Base-by-base conservation (phyloP, 2,329 filamentous ascomycete species). In the Alternaria burnsii region DNA sequence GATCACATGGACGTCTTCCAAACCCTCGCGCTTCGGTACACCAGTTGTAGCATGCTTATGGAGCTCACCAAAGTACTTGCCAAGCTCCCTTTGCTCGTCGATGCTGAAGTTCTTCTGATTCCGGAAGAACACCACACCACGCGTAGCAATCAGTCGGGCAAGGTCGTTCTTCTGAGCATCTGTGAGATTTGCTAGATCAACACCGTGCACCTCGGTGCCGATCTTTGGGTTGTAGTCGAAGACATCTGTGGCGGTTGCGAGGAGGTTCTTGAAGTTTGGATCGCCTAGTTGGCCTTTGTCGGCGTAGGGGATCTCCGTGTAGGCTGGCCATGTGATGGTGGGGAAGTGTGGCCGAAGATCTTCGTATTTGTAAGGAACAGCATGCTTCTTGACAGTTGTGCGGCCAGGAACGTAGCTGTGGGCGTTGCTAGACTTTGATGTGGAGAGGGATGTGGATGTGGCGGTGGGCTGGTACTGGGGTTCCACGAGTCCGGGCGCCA, bases 121-220 rank as follows among this genome's bases (percentile, higher is more conserved):
- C 14, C 85, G 80, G 78, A 87, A 86, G 73, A 87, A 86, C 2
- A 88, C 85, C 0, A 88, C 85, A 4, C 86, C 85, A 43, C 86
- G 79, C 26, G 80, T 81, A 4, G 85, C 82, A 51, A 87, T 83
- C 46, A 87, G 70, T 6, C 84, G 78, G 3, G 84, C 84, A 4
- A 86, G 78, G 53, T 86, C 84, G 62, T 86, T 83, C 73, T 83
- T 85, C 67, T 86, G 84, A 1, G 78, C 76, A 58, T 85, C 80
- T 3, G 76, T 84, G 30, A 86, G 76, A 48, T 80, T 81, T 26
- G 82, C 78, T 3, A 87, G 80, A 52, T 85, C 80, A 26, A 86
- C 75, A 3, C 84, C 84, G 43, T 81, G 80, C 44, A 86, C 68
- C 61, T 86, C 84, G 3, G 84, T 86, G 51, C 84, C 84, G 55